Evolutionary conservation across 2,329 filamentous ascomycete genomes (phyloP), one percentile per base, ranked within the genome.

Genomic region (Talaromyces funiculosus): DNA sequence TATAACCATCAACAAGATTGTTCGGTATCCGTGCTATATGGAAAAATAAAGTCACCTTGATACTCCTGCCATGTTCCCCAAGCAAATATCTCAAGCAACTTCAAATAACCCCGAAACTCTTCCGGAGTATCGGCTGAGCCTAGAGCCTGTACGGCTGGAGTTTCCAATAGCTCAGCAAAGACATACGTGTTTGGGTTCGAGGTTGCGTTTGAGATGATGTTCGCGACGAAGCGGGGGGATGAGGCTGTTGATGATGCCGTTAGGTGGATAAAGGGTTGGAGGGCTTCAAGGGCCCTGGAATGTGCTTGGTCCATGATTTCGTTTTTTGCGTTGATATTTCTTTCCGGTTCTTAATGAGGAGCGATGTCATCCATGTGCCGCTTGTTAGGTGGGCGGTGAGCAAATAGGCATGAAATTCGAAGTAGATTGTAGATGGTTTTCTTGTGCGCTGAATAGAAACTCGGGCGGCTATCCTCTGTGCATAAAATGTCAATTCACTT

Each of bases 101-200:
- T 84, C 55, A 94, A 81, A 75, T 90, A 78, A 42, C 74, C 67
- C 6, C 81, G 77, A 68, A 88, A 84, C 53, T 95, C 88, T 37
- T 81, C 72, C n/a, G 85, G 73, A 40, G 80, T 74, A 10, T 78
- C 73, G 40, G 71, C 80, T 40, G 76, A 77, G 26, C 80, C 75
- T 47, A 97, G 86, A 12, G 84, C 82, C 75, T 94, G 89, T 66
- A 97, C 86, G 67, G 90, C 86, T 0, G 90, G 86, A 1, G 87
- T 86, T 68, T 89, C 83, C 38, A 99, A 86, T n/a, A 99, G 87
- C 78, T 97, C 93, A 66, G 90, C 86, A 79, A 99, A 99, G 77
- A 97, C 84, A 75, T 88, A 99, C 65, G 92, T 96, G 75, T 92
- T 90, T 29, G 90, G 86, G 60, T 87, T 87, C n/a, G 91, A 92